Base-by-base conservation (phyloP, 148 eudicot genomes). In the Cornus florida region DNA sequence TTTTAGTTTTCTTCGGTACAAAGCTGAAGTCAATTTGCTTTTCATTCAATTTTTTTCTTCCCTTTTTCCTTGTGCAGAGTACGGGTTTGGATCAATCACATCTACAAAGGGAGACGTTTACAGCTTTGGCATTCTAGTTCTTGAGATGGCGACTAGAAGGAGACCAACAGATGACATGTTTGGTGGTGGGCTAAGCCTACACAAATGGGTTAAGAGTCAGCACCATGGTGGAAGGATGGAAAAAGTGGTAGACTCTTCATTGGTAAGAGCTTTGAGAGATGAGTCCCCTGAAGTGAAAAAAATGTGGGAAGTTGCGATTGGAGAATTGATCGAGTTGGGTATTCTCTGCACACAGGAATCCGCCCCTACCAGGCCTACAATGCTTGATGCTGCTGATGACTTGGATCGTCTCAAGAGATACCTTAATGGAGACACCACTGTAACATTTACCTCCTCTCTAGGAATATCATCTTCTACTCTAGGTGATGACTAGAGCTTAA, bases 81-180 rank as follows among this genome's bases (percentile, higher is more conserved):
- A 87, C 28, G 87, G 86, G 10, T 77, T 76, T 35, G 89, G 89
- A 46, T 48, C 82, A 24, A 78, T 39, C 84, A 72, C 87, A 3
- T 75, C 87, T 1, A 84, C 85, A 59, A 82, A 82, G 75, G 89
- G 89, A 38, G 87, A 87, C 7, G 87, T 87, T 20, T 84, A 82
- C 75, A 87, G 89, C 77, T 87, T 87, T n/a, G 89, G 89, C 14
- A 75, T 87, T 35, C 75, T 87, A 59, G 83, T 87, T n/a, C 82
- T 87, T 17, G 89, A 87, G 82, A 84, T 84, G 80, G 82, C 84
- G 31, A 87, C 89, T 2, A 23, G 89, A 71, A 87, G 80, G 78
- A 78, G 87, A 24, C 89, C 89, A 19, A 87, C 78, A 1, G 86
- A 87, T 35, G 86, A 82, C 77, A 79, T 87, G 81, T 87, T 84